These are phyloP conservation scores for Rutstroemia sydowiana DNA, from an alignment of 2,329 filamentous ascomycete genomes.

Conservation along the genomic window DNA sequence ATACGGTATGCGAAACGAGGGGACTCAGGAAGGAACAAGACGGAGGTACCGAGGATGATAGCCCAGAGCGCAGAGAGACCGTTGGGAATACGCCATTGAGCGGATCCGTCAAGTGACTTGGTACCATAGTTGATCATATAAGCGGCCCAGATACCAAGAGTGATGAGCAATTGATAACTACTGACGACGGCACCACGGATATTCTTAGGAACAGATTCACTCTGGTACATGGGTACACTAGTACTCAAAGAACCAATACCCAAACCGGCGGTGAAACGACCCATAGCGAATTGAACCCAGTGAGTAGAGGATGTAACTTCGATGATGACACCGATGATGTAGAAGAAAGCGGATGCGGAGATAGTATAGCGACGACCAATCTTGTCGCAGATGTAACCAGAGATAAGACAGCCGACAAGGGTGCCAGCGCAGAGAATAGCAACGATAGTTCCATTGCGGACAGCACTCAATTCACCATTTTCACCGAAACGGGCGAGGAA, in stretches of 20 bases:
- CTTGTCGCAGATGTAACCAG: conserved; percentile 54
- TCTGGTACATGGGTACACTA: conserved; percentile 61
- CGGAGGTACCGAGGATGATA: conserved; percentile 41
- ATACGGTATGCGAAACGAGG: conserved; percentile 44
- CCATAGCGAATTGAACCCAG: conserved; percentile 60
- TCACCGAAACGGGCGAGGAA: conserved; percentile 48
- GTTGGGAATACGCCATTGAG: conserved; percentile 57
- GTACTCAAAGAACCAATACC: conserved; percentile 59
- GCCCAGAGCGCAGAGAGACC: conserved; percentile 50
- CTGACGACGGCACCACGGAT: conserved; percentile 57
- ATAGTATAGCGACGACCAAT: conserved; percentile 57
- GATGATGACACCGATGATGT: conserved; percentile 56
- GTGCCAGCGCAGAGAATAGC: conserved; percentile 55
- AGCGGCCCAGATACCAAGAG: conserved; percentile 55
- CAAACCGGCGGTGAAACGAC: conserved; percentile 57
- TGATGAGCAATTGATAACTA: conserved; percentile 63
- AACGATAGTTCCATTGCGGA: conserved; percentile 53
- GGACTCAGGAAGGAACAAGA: conserved; percentile 48
- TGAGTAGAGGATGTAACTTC: conserved; percentile 48
- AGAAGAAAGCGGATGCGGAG: conserved; percentile 49
- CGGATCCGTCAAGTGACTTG: conserved; percentile 36
- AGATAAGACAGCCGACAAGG: conserved; percentile 48
- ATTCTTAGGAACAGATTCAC: conserved; percentile 56
- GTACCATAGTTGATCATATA: conserved; percentile 58
- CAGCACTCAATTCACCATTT: conserved; percentile 44